Evolutionary conservation across 148 eudicot species (phyloP).

Genomic region (Amaranthus hypochondriacus): DNA sequence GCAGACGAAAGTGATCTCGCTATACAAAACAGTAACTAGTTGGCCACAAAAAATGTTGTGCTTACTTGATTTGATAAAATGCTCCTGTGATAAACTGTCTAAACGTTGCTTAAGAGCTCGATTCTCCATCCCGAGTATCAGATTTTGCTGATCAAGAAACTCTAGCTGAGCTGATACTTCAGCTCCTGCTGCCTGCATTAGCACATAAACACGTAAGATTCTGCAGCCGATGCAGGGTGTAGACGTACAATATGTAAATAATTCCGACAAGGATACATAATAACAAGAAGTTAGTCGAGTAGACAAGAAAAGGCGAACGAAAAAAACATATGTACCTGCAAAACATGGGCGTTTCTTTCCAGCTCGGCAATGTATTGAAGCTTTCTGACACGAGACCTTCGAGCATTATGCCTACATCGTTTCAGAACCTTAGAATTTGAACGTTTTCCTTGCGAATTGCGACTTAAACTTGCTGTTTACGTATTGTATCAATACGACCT

Average conservation of each 20-base stretch:
- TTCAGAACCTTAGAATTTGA: background rate
- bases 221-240: background rate
- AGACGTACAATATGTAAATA: background rate
- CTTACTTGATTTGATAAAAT: conserved; percentile 59
- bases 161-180: conserved; percentile 62
- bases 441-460: background rate
- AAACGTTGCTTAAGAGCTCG: conserved; percentile 62
- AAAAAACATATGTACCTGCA: conserved; percentile 40
- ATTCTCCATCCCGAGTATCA: conserved; percentile 72
- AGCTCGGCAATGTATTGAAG: conserved; percentile 75
- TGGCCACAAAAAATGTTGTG: background rate
- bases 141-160: conserved; percentile 71
- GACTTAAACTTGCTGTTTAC: background rate
- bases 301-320: background rate
- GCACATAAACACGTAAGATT: conserved; percentile 1
- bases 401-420: conserved; percentile 63
- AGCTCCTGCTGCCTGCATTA: conserved; percentile 50
- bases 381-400: conserved; percentile 73
- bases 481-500: too few relatives aligned
- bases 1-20: background rate
- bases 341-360: conserved; percentile 55
- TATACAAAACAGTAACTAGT: background rate
- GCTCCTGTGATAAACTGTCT: conserved; percentile 65
- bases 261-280: background rate
- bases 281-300: background rate